Percentiles rank a stretch among this genome's conserved stretches.
Conservation (phyloP, 106 monocot species). For the Acanthochlamys bracteata region DNA sequence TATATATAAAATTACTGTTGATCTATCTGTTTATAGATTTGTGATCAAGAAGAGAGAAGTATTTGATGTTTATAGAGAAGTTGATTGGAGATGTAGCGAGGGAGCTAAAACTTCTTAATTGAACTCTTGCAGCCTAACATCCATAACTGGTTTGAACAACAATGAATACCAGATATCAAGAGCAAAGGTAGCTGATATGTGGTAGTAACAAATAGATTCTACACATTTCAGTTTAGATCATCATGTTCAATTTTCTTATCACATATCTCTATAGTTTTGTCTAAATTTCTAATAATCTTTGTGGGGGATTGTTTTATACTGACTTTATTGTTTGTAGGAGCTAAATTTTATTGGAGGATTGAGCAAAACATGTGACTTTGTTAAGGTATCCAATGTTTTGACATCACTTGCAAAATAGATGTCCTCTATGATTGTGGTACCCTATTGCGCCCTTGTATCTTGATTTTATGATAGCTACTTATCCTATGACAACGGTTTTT, state of each 20-base stretch:
- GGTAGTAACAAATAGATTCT: too few relatives aligned
- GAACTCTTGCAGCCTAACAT: conserved; percentile 54
- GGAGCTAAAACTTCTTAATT: not conserved
- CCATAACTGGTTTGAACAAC: conserved; percentile 88
- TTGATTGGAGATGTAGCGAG: not conserved
- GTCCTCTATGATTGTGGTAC: not conserved
- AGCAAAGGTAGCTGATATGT: conserved; percentile 61
- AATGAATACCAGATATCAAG: conserved; percentile 94
- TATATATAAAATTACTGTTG: too few relatives aligned
- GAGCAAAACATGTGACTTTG: conserved; percentile 54
- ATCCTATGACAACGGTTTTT: too few relatives aligned
- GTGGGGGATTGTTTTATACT: not conserved
- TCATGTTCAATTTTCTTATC: not conserved
- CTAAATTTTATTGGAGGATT: conserved; percentile 58
- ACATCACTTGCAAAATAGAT: not conserved
- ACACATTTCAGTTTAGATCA: too few relatives aligned
- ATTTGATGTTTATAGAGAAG: not conserved
- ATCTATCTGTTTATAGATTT: too few relatives aligned
- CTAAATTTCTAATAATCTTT: not conserved
- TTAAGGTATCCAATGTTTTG: conserved; percentile 45
- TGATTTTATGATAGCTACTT: too few relatives aligned
- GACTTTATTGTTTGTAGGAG: conserved; percentile 36
- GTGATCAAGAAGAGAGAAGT: too few relatives aligned
- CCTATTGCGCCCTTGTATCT: too few relatives aligned
- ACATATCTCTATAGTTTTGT: not conserved